phyloP scores from a whole-genome alignment of 1,284 basidiomycete genomes.

The Fomitopsis pinicola region DNA sequence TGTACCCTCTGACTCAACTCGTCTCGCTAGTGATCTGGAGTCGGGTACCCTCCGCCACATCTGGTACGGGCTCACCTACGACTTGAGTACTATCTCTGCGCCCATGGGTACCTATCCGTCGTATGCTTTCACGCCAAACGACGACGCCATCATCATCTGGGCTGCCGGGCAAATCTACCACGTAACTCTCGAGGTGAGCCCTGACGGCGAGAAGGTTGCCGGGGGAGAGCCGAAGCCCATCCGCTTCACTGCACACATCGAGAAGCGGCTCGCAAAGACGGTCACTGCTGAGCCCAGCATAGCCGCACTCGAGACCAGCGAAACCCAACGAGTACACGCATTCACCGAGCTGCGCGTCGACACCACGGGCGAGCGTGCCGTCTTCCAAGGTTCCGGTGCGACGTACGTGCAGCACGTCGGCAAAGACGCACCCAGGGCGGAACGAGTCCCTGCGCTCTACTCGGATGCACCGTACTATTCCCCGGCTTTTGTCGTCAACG shows the following conservation, averaged over 20 bases:
- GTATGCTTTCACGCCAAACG: conserved; percentile 60
- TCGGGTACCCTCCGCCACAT: conserved; percentile 60
- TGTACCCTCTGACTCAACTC: neutral
- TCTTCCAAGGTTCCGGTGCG: conserved; percentile 53
- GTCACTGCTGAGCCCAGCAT: conserved; percentile 43
- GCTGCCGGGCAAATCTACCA: conserved; percentile 63
- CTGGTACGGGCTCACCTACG: conserved; percentile 69
- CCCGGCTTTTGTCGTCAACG: conserved; percentile 53
- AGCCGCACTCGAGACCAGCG: conserved; percentile 46
- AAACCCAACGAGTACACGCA: conserved; percentile 50
- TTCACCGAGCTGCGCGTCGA: conserved; percentile 59
- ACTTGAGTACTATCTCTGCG: conserved; percentile 55
- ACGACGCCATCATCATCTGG: conserved; percentile 67
- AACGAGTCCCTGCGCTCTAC: conserved; percentile 45
- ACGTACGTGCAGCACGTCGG: conserved; percentile 47
- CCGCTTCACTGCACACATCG: conserved; percentile 56
- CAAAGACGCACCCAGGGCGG: conserved; percentile 19
- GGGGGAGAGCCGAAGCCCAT: conserved; percentile 43
- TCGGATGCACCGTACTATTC: conserved; percentile 56
- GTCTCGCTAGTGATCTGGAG: conserved; percentile 48
- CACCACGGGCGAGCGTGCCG: conserved; percentile 41
- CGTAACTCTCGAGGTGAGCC: conserved; percentile 50
- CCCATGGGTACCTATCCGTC: conserved; percentile 76
- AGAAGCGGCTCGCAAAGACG: conserved; percentile 61
- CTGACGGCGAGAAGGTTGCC: conserved; percentile 43